A percentile compares a stretch with the other conserved stretches of the same genome.
Evolutionary conservation across 2,329 filamentous ascomycete genomes (phyloP).

Genomic region (Shiraia sp.): DNA sequence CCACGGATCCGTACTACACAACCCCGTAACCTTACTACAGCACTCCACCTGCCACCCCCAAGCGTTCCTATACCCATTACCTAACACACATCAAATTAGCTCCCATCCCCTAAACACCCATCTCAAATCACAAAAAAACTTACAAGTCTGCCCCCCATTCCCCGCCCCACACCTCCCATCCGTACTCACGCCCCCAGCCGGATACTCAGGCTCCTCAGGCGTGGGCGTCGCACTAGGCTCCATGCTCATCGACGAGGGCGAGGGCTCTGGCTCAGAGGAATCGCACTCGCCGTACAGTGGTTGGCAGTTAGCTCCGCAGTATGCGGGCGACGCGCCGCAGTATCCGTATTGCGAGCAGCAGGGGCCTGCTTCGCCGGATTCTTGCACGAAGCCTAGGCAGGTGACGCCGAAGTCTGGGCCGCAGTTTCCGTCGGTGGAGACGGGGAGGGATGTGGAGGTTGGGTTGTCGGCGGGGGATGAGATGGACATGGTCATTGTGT

Average conservation of each 20-base stretch:
- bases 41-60: constrained; percentile 25
- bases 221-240: constrained; percentile 20
- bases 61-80: constrained; percentile 24
- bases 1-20: constrained; percentile 24
- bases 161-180: constrained; percentile 31
- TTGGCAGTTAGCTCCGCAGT: constrained; percentile 25
- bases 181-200: constrained; percentile 19
- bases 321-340: constrained; percentile 36
- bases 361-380: constrained; percentile 19
- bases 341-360: constrained; percentile 51
- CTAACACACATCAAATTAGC: not conserved
- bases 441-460: constrained; percentile 7
- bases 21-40: constrained; percentile 26
- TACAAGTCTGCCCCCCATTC: constrained; percentile 28
- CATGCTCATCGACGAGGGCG: no score
- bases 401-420: constrained; percentile 17
- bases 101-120: no score
- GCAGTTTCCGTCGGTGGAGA: constrained; percentile 10
- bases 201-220: constrained; percentile 11
- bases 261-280: constrained; percentile 4
- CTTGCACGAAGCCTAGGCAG: constrained; percentile 32
- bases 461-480: not conserved
- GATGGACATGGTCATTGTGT: no score
- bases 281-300: constrained; percentile 31
- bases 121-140: not conserved